Base-by-base conservation (phyloP, 345 rosid species). In the Lepidium africanum region DNA sequence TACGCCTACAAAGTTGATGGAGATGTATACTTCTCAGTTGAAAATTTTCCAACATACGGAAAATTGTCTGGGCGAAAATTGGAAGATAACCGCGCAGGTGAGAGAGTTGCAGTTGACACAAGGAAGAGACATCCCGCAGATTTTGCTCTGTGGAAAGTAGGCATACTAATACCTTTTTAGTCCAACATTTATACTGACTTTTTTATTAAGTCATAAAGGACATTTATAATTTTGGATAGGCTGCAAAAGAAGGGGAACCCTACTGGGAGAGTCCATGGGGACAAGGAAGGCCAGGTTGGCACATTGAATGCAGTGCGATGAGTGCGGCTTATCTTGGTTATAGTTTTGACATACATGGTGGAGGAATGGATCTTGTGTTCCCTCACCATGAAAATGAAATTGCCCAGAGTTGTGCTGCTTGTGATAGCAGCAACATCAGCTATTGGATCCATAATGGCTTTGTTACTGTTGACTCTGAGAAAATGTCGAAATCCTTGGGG, bases 221-320 rank as follows among this genome's bases (percentile, higher is more conserved):
- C 4, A 27, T 59, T 37, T 37, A 38, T 23, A 47, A 9, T 65
- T 63, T 80, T 58, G 19, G 17, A 77, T 78, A 93, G 98, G 79
- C 92, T 53, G 81, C 91, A 48, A 93, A 90, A 78, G 81, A 86
- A 65, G 95, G 97, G 13, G 98, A 93, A 65, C 94, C 92, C 4
- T 90, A 81, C 52, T 93, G 97, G 98, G 92, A 90, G 83, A 90
- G 98, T 52, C 98, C 92, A 1, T 93, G 98, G 98, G 98, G 98
- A 8, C 85, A 80, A 66, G 98, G 98, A 77, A 86, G 97, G 70
- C 98, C 98, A 25, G 98, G 96, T 69, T 93, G 98, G 96, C 97
- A 93, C 76, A 93, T 93, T 25, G 97, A 93, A 76, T 90, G 97
- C 73, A 93, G 98, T 73, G 96, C 96, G 17, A 90, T 90, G 97